Evolutionary conservation across 1,284 basidiomycete species (phyloP).

Genomic region (Trametes pubescens): DNA sequence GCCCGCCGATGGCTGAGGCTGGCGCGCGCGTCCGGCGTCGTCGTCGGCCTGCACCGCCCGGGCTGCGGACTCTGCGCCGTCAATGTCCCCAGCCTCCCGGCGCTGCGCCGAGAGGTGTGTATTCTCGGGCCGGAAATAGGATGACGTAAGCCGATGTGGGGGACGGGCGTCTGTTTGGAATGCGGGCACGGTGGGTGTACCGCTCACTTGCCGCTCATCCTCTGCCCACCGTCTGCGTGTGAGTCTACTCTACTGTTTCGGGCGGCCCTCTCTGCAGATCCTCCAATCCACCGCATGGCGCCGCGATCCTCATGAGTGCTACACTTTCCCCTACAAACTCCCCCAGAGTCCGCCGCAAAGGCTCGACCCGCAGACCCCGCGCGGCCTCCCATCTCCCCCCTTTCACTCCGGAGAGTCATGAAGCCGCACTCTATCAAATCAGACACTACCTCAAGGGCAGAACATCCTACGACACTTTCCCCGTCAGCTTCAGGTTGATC

Average conservation of each 20-base stretch:
- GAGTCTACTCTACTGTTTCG: constrained; percentile 7
- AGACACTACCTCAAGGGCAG: constrained; percentile 86
- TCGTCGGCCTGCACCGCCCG: constrained; percentile 29
- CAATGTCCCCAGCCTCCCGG: not conserved
- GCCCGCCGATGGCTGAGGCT: too few species aligned
- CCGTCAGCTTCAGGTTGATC: constrained; percentile 95
- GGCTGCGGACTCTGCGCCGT: constrained; percentile 17
- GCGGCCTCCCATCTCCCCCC: constrained; percentile 68
- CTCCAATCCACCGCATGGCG: constrained; percentile 31
- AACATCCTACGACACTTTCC: constrained; percentile 94
- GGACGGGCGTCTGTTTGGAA: constrained; percentile 5
- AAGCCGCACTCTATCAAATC: constrained; percentile 80
- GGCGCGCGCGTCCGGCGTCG: constrained; percentile 7
- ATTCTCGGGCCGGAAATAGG: too few species aligned
- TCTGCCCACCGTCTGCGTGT: constrained; percentile 5
- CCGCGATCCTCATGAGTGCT: constrained; percentile 47
- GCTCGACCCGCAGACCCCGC: constrained; percentile 57
- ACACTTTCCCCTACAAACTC: constrained; percentile 48
- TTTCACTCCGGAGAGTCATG: constrained; percentile 69
- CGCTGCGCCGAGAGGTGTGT: too few species aligned
- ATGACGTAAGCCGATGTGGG: constrained; percentile 7
- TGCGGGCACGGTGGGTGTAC: not conserved
- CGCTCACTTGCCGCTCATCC: not conserved
- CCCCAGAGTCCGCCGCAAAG: constrained; percentile 49
- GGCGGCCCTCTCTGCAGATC: constrained; percentile 20